phyloP scores from a whole-genome alignment of 257 asterid genomes.

The Hygrophila difformis region DNA sequence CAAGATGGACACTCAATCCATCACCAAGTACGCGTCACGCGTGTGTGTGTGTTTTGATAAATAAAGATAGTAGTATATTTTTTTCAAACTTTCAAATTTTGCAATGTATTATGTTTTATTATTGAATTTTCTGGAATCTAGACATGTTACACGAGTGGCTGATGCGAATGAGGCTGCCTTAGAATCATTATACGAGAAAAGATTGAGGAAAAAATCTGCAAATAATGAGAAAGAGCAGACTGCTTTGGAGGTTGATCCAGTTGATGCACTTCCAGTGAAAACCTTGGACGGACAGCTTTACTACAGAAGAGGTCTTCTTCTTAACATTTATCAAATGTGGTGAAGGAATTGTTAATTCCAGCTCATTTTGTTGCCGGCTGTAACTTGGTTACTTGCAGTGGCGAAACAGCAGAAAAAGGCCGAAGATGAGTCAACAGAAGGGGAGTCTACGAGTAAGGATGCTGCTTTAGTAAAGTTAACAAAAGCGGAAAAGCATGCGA shows the following conservation, averaged over 20 bases:
- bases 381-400: constrained; percentile 20
- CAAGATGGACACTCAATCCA: constrained; percentile 59
- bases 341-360: no score
- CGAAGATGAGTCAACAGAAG: constrained; percentile 40
- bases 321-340: not conserved
- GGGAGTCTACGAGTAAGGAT: constrained; percentile 24
- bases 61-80: no score
- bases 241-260: constrained; percentile 68
- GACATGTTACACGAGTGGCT: constrained; percentile 74
- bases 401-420: constrained; percentile 37
- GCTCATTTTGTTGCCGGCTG: not conserved
- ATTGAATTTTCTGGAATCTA: constrained; percentile 4
- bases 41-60: no score
- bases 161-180: constrained; percentile 71
- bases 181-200: constrained; percentile 64
- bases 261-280: constrained; percentile 89
- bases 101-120: not conserved
- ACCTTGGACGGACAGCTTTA: constrained; percentile 58
- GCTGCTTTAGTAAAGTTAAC: constrained; percentile 39
- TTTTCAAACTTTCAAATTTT: no score
- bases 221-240: constrained; percentile 39
- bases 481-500: constrained; percentile 71
- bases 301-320: constrained; percentile 47
- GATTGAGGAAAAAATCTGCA: constrained; percentile 40
- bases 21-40: constrained; percentile 75